Percentiles rank a stretch among this genome's conserved stretches.
These are phyloP conservation scores for Bidens hawaiensis DNA, from an alignment of 140 eudicot genomes.

Conservation along the genomic window DNA sequence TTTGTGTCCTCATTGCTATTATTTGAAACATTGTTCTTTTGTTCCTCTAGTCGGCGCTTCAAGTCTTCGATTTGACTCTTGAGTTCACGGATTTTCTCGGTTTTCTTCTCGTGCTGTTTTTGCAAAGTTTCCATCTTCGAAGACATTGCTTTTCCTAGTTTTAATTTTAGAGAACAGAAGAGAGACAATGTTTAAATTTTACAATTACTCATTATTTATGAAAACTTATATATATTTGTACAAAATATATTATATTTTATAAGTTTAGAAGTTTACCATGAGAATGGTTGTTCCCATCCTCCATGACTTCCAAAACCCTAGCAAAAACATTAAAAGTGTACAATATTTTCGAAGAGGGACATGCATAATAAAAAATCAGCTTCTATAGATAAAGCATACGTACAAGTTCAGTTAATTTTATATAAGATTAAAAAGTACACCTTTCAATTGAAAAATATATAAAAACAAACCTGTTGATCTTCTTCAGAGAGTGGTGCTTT, in stretches of 20 bases:
- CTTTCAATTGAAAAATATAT: too few relatives aligned
- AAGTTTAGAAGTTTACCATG: slow-evolving; percentile 6
- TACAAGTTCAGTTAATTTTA: too few relatives aligned
- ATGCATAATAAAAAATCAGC: background rate
- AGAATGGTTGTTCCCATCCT: background rate
- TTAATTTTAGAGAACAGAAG: background rate
- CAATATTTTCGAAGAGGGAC: too few relatives aligned
- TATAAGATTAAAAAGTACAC: too few relatives aligned
- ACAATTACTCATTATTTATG: too few relatives aligned
- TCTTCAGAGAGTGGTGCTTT: background rate
- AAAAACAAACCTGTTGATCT: slow-evolving; percentile 24
- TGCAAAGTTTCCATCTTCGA: slow-evolving; percentile 25
- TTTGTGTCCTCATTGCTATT: slow-evolving; percentile 20
- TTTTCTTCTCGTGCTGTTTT: slow-evolving; percentile 26
- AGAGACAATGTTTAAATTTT: background rate
- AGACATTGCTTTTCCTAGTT: slow-evolving; percentile 9
- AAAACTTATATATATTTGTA: background rate
- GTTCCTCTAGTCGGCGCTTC: slow-evolving; percentile 27
- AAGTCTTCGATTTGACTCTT: slow-evolving; percentile 32
- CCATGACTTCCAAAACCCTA: slow-evolving; percentile 22
- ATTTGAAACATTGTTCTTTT: slow-evolving; percentile 9
- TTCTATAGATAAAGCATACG: background rate
- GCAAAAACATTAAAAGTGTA: background rate
- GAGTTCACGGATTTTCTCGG: slow-evolving; percentile 24
- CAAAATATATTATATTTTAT: background rate